Percentiles rank a stretch among this genome's conserved stretches.
phyloP scores from a whole-genome alignment of 305 asterid species.

The Euphrasia arctica region DNA sequence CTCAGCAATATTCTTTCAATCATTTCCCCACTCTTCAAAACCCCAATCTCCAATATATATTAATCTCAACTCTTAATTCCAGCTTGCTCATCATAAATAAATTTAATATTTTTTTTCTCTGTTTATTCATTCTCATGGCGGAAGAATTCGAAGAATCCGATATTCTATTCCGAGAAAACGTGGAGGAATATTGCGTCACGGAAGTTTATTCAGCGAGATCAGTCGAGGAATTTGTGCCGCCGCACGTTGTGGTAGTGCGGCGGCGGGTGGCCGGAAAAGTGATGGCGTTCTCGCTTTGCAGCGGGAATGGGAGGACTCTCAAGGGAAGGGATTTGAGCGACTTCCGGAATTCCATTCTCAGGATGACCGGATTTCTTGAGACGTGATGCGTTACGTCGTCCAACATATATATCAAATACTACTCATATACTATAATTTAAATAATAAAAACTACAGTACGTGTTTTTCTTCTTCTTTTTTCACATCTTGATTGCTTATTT shows the following conservation, averaged over 20 bases:
- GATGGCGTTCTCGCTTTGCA: conserved; percentile 61
- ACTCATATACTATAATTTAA: too few species aligned
- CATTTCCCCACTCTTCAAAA: conserved; percentile 12
- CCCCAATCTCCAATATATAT: background rate
- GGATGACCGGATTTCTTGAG: conserved; percentile 78
- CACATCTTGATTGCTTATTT: background rate
- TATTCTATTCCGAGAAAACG: conserved; percentile 30
- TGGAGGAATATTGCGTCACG: background rate
- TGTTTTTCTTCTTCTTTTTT: too few species aligned
- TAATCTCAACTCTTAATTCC: background rate
- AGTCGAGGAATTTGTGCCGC: conserved; percentile 60
- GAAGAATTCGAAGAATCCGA: conserved; percentile 49
- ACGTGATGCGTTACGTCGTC: conserved; percentile 21
- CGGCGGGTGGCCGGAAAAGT: conserved; percentile 51
- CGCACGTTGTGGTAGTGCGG: conserved; percentile 49
- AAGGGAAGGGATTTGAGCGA: conserved; percentile 72
- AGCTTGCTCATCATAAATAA: background rate
- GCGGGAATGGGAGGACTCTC: conserved; percentile 58
- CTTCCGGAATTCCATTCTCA: conserved; percentile 56
- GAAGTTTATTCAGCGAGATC: too few species aligned
- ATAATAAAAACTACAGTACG: too few species aligned
- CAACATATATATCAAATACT: too few species aligned
- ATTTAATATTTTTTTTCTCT: too few species aligned
- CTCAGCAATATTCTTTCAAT: conserved; percentile 17
- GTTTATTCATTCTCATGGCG: conserved; percentile 28